Conservation (phyloP, 176 grass and related monocot species). For the Metroxylon sagu region DNA sequence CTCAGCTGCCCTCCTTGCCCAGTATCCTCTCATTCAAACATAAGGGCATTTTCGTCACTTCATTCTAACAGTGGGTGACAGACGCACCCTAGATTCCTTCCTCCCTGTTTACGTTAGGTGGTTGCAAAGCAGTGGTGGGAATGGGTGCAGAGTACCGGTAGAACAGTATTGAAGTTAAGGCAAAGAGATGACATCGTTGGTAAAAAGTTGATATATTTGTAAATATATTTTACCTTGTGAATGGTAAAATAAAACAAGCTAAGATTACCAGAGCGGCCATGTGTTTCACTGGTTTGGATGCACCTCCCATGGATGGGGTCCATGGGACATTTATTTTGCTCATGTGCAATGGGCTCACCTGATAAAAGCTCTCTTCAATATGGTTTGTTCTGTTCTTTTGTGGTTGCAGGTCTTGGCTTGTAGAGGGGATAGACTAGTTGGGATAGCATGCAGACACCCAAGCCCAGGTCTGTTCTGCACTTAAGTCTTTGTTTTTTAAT, state of each 20-base stretch:
- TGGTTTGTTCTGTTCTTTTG: slow-evolving; percentile 13
- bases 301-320: neutral
- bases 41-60: slow-evolving; percentile 21
- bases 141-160: no score
- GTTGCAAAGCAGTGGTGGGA: no score
- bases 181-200: slow-evolving; percentile 10
- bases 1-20: slow-evolving; percentile 6
- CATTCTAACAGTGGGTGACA: neutral
- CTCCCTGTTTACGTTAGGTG: no score
- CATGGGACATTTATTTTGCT: neutral
- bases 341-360: neutral
- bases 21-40: neutral
- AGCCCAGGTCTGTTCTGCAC: slow-evolving; percentile 48
- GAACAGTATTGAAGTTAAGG: slow-evolving; percentile 17
- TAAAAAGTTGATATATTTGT: neutral
- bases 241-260: neutral
- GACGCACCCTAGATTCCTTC: no score
- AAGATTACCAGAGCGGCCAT: neutral
- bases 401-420: slow-evolving; percentile 26
- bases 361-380: neutral
- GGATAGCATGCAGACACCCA: slow-evolving; percentile 69
- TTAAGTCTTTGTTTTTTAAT: slow-evolving; percentile 6
- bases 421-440: slow-evolving; percentile 25
- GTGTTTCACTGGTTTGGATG: slow-evolving; percentile 2
- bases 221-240: neutral